These are phyloP conservation scores for Dillenia turbinata DNA, from an alignment of 164 flowering plant genomes.

Conservation along the genomic window DNA sequence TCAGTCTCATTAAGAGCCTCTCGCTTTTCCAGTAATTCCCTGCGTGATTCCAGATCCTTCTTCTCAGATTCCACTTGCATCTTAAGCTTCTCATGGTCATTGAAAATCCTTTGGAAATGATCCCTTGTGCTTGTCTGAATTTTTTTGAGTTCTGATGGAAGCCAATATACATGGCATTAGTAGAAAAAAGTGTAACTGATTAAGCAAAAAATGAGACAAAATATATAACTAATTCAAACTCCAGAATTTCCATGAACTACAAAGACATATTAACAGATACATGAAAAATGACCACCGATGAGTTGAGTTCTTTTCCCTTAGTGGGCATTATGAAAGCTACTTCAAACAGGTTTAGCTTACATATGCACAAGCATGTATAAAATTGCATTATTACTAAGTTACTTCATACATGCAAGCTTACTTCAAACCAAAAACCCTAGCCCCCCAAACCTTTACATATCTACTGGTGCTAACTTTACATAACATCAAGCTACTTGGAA, in stretches of 20 bases:
- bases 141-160: slow-evolving; percentile 37
- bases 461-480: no score
- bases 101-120: slow-evolving; percentile 31
- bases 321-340: no score
- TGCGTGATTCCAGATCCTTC: slow-evolving; percentile 29
- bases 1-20: slow-evolving; percentile 59
- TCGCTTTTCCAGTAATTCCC: slow-evolving; percentile 37
- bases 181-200: not conserved
- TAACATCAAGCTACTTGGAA: no score
- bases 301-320: not conserved
- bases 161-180: slow-evolving; percentile 6
- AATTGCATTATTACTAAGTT: no score
- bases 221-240: not conserved
- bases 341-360: no score
- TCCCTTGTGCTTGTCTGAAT: slow-evolving; percentile 38
- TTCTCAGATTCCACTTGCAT: slow-evolving; percentile 37
- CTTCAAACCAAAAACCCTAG: no score
- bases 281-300: not conserved
- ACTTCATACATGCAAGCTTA: no score
- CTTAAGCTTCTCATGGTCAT: slow-evolving; percentile 47
- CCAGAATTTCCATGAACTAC: no score
- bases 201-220: not conserved
- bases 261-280: no score
- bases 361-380: no score
- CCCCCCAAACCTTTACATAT: no score